Base-by-base conservation (phyloP, 2,329 filamentous ascomycete species). In the Erysiphe pulchra region DNA sequence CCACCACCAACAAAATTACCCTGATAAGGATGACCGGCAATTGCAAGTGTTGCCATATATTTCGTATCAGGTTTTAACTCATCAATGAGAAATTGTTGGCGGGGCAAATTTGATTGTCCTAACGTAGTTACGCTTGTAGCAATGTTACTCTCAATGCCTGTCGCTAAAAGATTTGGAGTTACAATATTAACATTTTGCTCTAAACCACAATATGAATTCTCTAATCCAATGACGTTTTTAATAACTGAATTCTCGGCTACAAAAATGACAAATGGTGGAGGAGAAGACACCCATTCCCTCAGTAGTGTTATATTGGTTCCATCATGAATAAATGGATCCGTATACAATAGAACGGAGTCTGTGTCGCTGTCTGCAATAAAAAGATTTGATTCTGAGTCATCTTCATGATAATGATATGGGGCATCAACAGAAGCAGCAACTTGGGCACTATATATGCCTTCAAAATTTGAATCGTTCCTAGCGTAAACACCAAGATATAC, bases 281-380 rank as follows among this genome's bases (percentile, higher is more conserved):
- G 61, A 53, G 78, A 66, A 28, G 48, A 62, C 62, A 66, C 70
- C 70, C 64, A 77, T 53, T 65, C 59, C 2, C 66, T 55, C 48
- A 69, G 66, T 12, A 75, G 63, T 1, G 64, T 59, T 2, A 62
- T 62, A 44, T 64, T 63, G 0, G 64, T 54, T 4, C 63, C 54
- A 7, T 63, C 60, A 7, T 64, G 56, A 0, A 79, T 85, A 43
- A 86, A 62, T 53, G 86, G 79, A 45, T 75, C 69, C 0, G 85
- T 92, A 40, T 80, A 77, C 38, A 98, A 67, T 24, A 98, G 65
- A 1, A 83, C 80, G 2, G 83, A 77, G 30, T 69, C 70, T 39
- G 73, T 77, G 59, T 95, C 90, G 20, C 82, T 84, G 56, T 95
- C 90, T 45, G 94, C 74, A 62, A 86, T 80, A 53, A 75, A 71